These are phyloP conservation scores for Pythium sukuiense DNA, from an alignment of 352 stramenopile genomes.

Conservation along the genomic window DNA sequence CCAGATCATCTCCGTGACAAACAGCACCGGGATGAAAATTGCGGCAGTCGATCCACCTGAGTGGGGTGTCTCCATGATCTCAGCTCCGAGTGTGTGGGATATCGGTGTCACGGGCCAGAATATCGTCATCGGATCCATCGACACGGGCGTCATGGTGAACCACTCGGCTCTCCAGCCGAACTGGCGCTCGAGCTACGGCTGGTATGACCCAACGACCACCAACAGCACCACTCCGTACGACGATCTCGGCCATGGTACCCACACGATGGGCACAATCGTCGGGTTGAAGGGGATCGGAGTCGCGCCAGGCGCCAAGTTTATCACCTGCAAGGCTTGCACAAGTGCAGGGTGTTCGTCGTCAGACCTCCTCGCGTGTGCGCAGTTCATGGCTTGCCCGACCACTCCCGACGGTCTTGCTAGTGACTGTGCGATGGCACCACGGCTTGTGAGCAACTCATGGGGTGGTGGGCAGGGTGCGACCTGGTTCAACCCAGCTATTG, in stretches of 20 bases:
- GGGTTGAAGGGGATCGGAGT: constrained; percentile 11
- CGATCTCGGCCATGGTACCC: constrained; percentile 10
- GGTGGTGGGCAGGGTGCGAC: constrained; percentile 9
- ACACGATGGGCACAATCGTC: constrained; percentile 12
- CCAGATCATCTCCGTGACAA: no score
- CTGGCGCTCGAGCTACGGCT: constrained; percentile 14
- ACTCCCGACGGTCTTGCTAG: constrained; percentile 15
- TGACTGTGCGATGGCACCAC: constrained; percentile 27
- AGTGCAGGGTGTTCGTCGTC: constrained; percentile 13
- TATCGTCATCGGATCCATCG: no score
- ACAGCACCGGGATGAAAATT: no score
- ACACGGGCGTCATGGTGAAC: no score
- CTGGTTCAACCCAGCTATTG: constrained; percentile 8
- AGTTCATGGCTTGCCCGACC: constrained; percentile 29
- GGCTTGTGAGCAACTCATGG: constrained; percentile 29
- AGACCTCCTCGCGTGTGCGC: constrained; percentile 23
- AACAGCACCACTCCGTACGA: constrained; percentile 16
- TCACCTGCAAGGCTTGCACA: constrained; percentile 26
- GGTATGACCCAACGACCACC: constrained; percentile 29
- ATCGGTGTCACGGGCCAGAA: no score
- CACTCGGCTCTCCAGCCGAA: constrained; percentile 19
- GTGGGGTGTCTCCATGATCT: no score
- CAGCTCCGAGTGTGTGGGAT: no score
- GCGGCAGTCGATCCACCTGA: no score
- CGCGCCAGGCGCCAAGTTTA: constrained; percentile 25